Base-by-base conservation (phyloP, 495 filamentous ascomycete genomes). In the Penicillium cosmopolitanum region DNA sequence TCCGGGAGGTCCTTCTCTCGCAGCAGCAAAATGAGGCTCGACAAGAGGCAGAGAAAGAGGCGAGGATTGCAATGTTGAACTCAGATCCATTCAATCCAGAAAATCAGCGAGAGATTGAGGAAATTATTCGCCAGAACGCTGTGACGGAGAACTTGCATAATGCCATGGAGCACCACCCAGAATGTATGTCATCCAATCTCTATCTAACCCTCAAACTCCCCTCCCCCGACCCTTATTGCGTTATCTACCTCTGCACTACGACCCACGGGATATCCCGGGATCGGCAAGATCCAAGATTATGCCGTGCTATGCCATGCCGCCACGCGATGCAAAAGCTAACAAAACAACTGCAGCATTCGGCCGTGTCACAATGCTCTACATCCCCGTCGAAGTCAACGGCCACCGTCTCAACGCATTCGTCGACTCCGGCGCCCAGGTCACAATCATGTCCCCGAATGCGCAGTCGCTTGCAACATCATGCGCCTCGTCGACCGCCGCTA, bases 391-490 rank as follows among this genome's bases (percentile, higher is more conserved):
- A 73, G 95, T 99, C 56, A 98, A 98, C 73, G 88, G 89, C 12
- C 83, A 89, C 63, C 88, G 89, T 51, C 86, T 99, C 62, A 98
- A 97, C 78, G 95, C 96, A 9, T 91, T 99, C 52, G 96, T 99
- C 63, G 95, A 99, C 73, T 97, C 95, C 19, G 95, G 95, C 50
- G 95, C 95, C 18, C 96, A 99, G 77, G 90, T 95, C 15, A 99
- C 95, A 16, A 97, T 99, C 77, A 98, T 99, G 95, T 97, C 93
- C 6, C 95, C 5, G 80, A 85, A 36, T 96, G 92, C 68, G 96
- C 95, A 9, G 88, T 93, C 64, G 81, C 85, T 31, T 98, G 96
- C 69, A 92, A 92, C 67, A 97, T 99, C 73, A 96, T 96, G 90
- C 90, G 95, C 16, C 85, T 98, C n/a, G 87, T 98, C 23, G 96